phyloP scores from a whole-genome alignment of 495 filamentous ascomycete genomes.

The Talaromyces wortmannii region DNA sequence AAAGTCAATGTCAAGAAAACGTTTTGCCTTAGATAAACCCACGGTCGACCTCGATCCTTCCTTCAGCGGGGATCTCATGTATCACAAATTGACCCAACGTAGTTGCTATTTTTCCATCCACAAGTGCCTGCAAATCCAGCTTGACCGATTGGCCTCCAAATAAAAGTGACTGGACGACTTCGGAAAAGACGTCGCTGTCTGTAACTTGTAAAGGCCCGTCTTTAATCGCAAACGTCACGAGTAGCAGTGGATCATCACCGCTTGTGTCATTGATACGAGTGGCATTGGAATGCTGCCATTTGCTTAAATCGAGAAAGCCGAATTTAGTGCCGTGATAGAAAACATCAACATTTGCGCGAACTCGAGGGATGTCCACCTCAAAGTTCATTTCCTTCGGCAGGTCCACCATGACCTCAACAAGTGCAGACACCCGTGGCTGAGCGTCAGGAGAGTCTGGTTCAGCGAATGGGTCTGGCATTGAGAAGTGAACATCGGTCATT shows the following conservation, averaged over 20 bases:
- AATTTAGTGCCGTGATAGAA: conserved; percentile 69
- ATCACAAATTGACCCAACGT: conserved; percentile 72
- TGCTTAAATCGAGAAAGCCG: conserved; percentile 63
- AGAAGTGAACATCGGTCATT: conserved; percentile 75
- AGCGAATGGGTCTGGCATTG: conserved; percentile 69
- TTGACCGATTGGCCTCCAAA: conserved; percentile 60
- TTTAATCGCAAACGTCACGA: conserved; percentile 66
- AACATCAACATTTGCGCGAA: conserved; percentile 72
- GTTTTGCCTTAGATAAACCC: conserved; percentile 24
- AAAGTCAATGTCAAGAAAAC: conserved; percentile 11
- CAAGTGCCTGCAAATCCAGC: conserved; percentile 68
- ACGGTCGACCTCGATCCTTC: conserved; percentile 84
- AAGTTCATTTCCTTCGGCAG: conserved; percentile 85
- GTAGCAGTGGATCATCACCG: conserved; percentile 48
- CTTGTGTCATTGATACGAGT: conserved; percentile 49
- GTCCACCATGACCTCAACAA: conserved; percentile 66
- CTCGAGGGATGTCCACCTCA: conserved; percentile 61
- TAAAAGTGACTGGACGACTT: conserved; percentile 66
- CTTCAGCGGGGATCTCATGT: conserved; percentile 76
- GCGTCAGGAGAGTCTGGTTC: conserved; percentile 68
- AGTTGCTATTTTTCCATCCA: conserved; percentile 76
- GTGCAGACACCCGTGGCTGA: conserved; percentile 71
- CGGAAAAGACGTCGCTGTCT: conserved; percentile 63
- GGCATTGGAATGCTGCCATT: conserved; percentile 87
- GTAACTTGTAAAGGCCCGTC: conserved; percentile 78